Evolutionary conservation across 2,329 filamentous ascomycete genomes (phyloP), one percentile per base, ranked within the genome.

Genomic region (Pseudocercospora eumusae): DNA sequence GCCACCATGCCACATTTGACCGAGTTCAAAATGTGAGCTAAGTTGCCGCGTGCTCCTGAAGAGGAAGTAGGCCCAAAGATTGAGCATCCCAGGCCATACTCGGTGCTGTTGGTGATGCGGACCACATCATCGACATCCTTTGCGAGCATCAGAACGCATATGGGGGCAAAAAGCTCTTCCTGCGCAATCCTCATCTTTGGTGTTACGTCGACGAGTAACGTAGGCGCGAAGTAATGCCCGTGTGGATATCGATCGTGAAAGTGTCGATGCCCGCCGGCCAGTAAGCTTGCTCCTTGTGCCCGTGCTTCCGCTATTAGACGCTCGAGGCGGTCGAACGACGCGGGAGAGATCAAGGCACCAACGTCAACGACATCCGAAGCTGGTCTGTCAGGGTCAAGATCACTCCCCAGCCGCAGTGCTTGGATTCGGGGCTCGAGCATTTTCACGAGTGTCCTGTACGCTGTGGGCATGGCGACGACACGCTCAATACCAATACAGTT

Each of bases 401-500:
- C 80, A 57, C 88, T 91, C 1, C 95, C 95, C 0, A 95, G 82
- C 20, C 91, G 88, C 15, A 99, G 81, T 10, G 84, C 83, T 64
- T 83, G 82, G 67, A 98, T 91, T 64, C 89, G 88, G 10, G 90
- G 88, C 56, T 86, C 84, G 20, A 99, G 84, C 64, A 87, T 82
- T 4, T 81, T 76, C 57, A 96, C 79, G 21, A 99, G 84, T 60
- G 81, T 81, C 65, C 89, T 82, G 79, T 98, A 96, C 56, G 91
- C 83, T n/a, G 79, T 81, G 1, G 91, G 88, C 15, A 90, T 84
- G 23, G 89, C 91, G 69, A 98, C 88, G 72, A 98, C 88, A 60
- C 95, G 90, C 79, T 99, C 95, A 68, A 97, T 93, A 59, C 95
- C 95, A 73, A 99, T 93, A 78, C 95, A 99, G 79, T 99, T 99